Base-by-base conservation (phyloP, 345 rosid species). In the Euphorbia pulcherrima region DNA sequence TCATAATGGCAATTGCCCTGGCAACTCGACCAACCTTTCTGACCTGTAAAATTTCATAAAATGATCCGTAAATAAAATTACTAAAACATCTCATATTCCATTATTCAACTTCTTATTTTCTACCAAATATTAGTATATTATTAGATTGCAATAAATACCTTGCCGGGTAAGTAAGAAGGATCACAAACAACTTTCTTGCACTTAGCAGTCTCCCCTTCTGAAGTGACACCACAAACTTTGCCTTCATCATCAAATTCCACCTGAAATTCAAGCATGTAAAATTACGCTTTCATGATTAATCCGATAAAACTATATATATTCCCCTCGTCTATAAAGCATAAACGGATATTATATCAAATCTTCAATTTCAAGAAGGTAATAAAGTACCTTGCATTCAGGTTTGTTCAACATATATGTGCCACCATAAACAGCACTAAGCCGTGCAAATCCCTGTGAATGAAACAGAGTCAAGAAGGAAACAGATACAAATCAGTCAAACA, bases 171-270 rank as follows among this genome's bases (percentile, higher is more conserved):
- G 85, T 88, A 95, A 30, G 97, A 95, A 65, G 98, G 99, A 68
- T 95, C 98, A 24, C 99, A 92, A 61, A 95, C 99, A 79, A 92
- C 90, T 81, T 92, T 95, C 77, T 90, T 90, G 85, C 97, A 88
- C 79, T 67, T 87, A n/a, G 98, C 99, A 70, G 99, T 95, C 86
- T 88, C 96, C 60, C 99, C 97, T 79, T 91, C 99, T 12, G 99
- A 94, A 29, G 97, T 89, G 58, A 95, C 99, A 73, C 98, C 99
- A 46, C 16, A 2, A 68, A 83, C 99, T 80, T 86, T 83, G 29
- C 99, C 96, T 81, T 89, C 96, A 54, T 82, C 92, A 39, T 95
- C 78, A 4, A 88, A 95, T 81, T 90, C 97, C 24, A 90, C 98
- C 98, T 95, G 83, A 65, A 60, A 76, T 53, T 68, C 18, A 71